Percentiles rank a stretch among this genome's conserved stretches.
phyloP scores from a whole-genome alignment of 2,329 filamentous ascomycete genomes.

The Aspergillus ochraceus region DNA sequence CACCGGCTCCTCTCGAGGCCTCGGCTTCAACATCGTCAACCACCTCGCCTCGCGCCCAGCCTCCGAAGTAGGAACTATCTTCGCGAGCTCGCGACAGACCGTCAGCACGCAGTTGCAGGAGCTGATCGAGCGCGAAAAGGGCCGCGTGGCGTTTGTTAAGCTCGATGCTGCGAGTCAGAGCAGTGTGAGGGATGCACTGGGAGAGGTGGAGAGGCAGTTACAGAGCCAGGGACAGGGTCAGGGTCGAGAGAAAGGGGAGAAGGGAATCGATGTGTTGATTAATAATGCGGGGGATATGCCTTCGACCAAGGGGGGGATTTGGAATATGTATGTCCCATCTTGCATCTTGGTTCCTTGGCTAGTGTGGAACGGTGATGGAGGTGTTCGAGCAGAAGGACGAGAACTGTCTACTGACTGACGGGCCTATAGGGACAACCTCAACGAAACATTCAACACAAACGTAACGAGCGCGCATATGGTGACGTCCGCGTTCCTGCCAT shows the following conservation, averaged over 20 bases:
- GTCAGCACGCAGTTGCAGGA: slow-evolving; percentile 33
- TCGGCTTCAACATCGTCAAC: slow-evolving; percentile 36
- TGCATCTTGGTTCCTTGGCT: no score
- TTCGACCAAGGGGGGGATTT: slow-evolving; percentile 12
- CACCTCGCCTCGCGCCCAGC: slow-evolving; percentile 32
- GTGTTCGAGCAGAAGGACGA: no score
- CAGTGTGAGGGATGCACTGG: slow-evolving; percentile 37
- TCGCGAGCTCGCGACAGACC: slow-evolving; percentile 43
- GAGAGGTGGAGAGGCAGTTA: slow-evolving; percentile 18
- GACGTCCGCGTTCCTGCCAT: slow-evolving; percentile 41
- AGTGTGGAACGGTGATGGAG: no score
- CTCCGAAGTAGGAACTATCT: slow-evolving; percentile 39
- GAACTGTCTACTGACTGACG: no score
- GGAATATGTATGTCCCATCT: slow-evolving; percentile 24
- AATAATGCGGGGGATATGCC: slow-evolving; percentile 46
- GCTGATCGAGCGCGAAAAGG: slow-evolving; percentile 34
- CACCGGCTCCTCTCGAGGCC: slow-evolving; percentile 38
- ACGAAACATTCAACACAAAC: slow-evolving; percentile 43
- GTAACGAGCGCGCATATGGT: slow-evolving; percentile 43
- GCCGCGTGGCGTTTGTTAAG: slow-evolving; percentile 37
- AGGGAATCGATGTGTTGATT: slow-evolving; percentile 49
- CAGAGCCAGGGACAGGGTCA: slow-evolving; percentile 30
- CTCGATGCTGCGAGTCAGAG: slow-evolving; percentile 39
- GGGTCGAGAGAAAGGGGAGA: slow-evolving; percentile 32
- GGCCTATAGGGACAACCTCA: slow-evolving; percentile 33